Evolutionary conservation across 2,329 filamentous ascomycete species (phyloP), one percentile per base, ranked within the genome.

Genomic region (Parastagonospora nodorum): DNA sequence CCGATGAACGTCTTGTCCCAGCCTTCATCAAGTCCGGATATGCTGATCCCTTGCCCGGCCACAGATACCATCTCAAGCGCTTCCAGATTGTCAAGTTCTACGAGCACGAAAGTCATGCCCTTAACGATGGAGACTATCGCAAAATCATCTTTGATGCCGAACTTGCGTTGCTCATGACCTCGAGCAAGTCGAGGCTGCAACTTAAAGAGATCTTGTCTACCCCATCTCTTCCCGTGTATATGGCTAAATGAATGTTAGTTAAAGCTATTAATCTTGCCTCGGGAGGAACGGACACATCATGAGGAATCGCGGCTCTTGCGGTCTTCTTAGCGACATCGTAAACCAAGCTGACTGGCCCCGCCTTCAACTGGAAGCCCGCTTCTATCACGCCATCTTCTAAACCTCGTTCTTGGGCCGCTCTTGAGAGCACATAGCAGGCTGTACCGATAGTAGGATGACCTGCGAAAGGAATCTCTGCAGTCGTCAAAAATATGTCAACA

Each of bases 21-120:
- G 1, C 76, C 76, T 36, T 69, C 53, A 52, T 80, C 77, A 14
- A 79, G 64, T 36, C 61, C 68, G 12, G 60, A 70, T 36, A 77
- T 63, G 10, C 75, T 42, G 10, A 67, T 47, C 24, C 47, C 65
- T 28, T 62, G 59, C 30, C 68, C 62, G 3, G 60, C 58, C 28
- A 72, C 58, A 2, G 78, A 74, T 9, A 78, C 69, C 10, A 71
- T 60, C 5, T 74, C 78, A 14, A 93, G 77, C 7, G 81, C 78
- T 28, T 84, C 84, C 8, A 90, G 71, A 46, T 78, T 80, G 0
- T 82, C 77, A 16, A 94, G 76, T 58, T 83, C 75, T 11, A 88
- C 77, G 29, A 90, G 80, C n/a, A 84, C 73, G 69, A 91, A 92
- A 1, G 83, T 84, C 86, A 92, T 88, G 41, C 89, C 89, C 38